Percentiles rank a stretch among this genome's conserved stretches.
phyloP scores from a whole-genome alignment of 2,329 filamentous ascomycete species.

The Zasmidium citrigriseum region DNA sequence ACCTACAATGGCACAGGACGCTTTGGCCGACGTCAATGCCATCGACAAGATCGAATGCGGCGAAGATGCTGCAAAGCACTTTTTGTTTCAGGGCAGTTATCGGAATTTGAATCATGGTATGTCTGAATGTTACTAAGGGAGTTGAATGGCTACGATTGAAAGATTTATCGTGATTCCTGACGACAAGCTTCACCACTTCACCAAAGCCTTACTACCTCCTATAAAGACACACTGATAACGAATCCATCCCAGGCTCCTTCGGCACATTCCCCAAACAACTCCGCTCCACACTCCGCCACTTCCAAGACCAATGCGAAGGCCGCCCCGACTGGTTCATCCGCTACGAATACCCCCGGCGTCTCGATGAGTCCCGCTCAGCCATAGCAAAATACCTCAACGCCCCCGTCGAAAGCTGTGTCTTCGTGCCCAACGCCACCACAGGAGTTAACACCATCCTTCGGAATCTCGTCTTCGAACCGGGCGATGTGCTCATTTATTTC shows the following conservation, averaged over 20 bases:
- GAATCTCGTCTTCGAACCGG: constrained; percentile 66
- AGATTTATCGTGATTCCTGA: too few relatives aligned
- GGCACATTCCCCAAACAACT: constrained; percentile 71
- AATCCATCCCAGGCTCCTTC: constrained; percentile 67
- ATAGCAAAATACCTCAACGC: constrained; percentile 68
- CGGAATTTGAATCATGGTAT: constrained; percentile 78
- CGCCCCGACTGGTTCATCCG: constrained; percentile 76
- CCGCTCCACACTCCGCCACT: constrained; percentile 59
- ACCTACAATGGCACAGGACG: too few relatives aligned
- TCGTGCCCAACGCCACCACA: constrained; percentile 79
- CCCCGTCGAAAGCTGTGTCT: constrained; percentile 67
- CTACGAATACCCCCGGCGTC: constrained; percentile 61
- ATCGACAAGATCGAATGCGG: constrained; percentile 33
- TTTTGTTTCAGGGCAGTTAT: constrained; percentile 68
- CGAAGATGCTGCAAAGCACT: constrained; percentile 58
- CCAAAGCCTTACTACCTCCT: background rate
- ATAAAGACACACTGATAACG: background rate
- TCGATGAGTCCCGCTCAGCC: constrained; percentile 66
- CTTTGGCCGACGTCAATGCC: constrained; percentile 5
- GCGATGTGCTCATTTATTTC: constrained; percentile 80
- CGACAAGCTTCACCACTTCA: background rate
- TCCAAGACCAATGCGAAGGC: constrained; percentile 67
- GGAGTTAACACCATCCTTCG: constrained; percentile 79
- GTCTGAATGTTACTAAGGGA: constrained; percentile 3
- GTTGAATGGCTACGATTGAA: too few relatives aligned